Conservation (phyloP, 495 filamentous ascomycete genomes). For the Entonaema liquescens region DNA sequence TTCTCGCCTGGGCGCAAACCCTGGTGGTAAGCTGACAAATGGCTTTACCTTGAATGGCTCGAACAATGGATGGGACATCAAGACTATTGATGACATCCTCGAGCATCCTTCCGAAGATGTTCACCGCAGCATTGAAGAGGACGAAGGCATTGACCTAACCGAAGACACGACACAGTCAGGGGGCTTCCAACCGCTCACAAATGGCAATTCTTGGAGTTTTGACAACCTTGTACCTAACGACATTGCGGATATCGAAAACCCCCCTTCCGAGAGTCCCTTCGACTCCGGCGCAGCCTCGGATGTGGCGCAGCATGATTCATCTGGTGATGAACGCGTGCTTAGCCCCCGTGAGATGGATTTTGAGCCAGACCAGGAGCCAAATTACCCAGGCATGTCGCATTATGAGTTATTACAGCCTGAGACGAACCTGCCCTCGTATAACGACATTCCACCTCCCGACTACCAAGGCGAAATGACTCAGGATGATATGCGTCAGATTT, state of each 20-base stretch:
- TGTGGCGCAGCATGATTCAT: conserved; percentile 51
- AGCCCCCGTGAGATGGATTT: conserved; percentile 37
- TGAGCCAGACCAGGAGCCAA: conserved; percentile 35
- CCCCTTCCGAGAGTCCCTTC: conserved; percentile 46
- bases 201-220: conserved; percentile 50
- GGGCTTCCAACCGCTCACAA: conserved; percentile 31
- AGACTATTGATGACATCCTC: conserved; percentile 14
- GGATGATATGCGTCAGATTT: conserved; percentile 38
- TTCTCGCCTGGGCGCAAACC: conserved; percentile 72
- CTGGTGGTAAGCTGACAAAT: conserved; percentile 57
- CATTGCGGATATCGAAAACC: conserved; percentile 33
- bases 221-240: conserved; percentile 30
- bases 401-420: conserved; percentile 34
- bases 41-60: background rate
- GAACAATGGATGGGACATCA: conserved; percentile 3
- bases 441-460: conserved; percentile 22
- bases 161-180: conserved; percentile 14
- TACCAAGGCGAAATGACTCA: conserved; percentile 36
- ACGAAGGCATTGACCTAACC: conserved; percentile 51
- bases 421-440: conserved; percentile 29
- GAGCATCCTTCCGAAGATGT: conserved; percentile 23
- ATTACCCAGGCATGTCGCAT: conserved; percentile 37
- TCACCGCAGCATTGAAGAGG: conserved; percentile 44
- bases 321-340: conserved; percentile 42
- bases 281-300: conserved; percentile 46